A percentile compares a stretch with the other conserved stretches of the same genome.
Evolutionary conservation across 2,329 filamentous ascomycete genomes (phyloP).

Genomic region (Epichloe scottii): DNA sequence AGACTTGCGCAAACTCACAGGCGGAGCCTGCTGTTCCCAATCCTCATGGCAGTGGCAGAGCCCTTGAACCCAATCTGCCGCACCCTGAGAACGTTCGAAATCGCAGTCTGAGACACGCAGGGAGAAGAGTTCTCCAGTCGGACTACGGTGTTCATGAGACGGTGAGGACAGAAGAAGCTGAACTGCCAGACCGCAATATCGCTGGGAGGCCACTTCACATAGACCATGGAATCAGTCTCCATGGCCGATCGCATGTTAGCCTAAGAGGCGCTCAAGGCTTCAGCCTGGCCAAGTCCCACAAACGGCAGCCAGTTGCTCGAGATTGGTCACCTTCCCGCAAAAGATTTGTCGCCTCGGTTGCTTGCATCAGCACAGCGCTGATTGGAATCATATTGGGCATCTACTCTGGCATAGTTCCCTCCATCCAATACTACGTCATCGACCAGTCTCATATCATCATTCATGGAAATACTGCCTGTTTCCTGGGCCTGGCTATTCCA

Average conservation of each 20-base stretch:
- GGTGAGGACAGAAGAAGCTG: constrained; percentile 10
- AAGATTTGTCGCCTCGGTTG: constrained; percentile 52
- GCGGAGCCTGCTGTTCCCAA: too few species aligned
- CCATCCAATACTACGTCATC: constrained; percentile 64
- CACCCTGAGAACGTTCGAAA: neutral
- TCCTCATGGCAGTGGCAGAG: neutral
- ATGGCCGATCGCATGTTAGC: constrained; percentile 41
- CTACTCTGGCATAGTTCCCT: constrained; percentile 67
- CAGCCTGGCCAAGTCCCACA: constrained; percentile 40
- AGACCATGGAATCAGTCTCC: constrained; percentile 30
- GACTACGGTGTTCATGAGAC: neutral
- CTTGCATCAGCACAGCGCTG: constrained; percentile 60
- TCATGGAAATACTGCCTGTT: constrained; percentile 62
- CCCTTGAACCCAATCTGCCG: neutral
- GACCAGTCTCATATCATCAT: constrained; percentile 56
- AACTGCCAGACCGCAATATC: constrained; percentile 14
- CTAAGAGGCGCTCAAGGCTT: constrained; percentile 36
- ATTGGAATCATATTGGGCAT: constrained; percentile 61
- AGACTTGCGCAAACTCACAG: neutral
- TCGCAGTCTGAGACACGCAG: neutral
- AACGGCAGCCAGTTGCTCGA: constrained; percentile 53
- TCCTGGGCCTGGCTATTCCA: constrained; percentile 56
- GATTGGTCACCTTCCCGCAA: constrained; percentile 60
- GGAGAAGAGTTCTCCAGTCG: neutral
- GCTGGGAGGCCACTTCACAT: constrained; percentile 14